phyloP scores from a whole-genome alignment of 257 asterid genomes.

The Prunella vulgaris region DNA sequence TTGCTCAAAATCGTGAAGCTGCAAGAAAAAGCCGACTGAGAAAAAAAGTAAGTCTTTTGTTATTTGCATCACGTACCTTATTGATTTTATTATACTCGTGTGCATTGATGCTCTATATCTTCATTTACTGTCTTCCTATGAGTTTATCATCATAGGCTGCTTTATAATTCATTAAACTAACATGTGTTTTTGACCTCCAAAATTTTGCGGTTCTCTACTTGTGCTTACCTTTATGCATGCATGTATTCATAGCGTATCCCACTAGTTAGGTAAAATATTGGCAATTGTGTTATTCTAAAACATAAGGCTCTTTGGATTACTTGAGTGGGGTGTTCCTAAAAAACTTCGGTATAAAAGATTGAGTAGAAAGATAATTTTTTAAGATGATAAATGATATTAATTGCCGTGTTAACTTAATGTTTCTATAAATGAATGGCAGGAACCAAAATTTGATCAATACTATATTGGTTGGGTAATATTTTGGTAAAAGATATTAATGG shows the following conservation, averaged over 20 bases:
- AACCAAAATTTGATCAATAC: background rate
- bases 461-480: background rate
- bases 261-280: background rate
- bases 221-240: background rate
- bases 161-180: constrained; percentile 2
- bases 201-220: background rate
- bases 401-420: background rate
- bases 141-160: background rate
- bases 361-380: background rate
- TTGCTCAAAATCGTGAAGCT: constrained; percentile 99
- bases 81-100: background rate
- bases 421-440: background rate
- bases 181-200: background rate
- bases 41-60: constrained; percentile 50
- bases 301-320: background rate
- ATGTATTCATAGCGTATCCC: background rate
- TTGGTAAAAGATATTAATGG: background rate
- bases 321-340: background rate
- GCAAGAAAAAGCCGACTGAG: constrained; percentile 95
- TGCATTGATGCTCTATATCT: background rate
- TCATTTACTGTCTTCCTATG: background rate
- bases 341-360: background rate
- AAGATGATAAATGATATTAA: constrained; percentile 1
- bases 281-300: background rate
- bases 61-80: background rate